Conservation (phyloP, 2,329 filamentous ascomycete genomes). For the Cladosporium oxysporum region DNA sequence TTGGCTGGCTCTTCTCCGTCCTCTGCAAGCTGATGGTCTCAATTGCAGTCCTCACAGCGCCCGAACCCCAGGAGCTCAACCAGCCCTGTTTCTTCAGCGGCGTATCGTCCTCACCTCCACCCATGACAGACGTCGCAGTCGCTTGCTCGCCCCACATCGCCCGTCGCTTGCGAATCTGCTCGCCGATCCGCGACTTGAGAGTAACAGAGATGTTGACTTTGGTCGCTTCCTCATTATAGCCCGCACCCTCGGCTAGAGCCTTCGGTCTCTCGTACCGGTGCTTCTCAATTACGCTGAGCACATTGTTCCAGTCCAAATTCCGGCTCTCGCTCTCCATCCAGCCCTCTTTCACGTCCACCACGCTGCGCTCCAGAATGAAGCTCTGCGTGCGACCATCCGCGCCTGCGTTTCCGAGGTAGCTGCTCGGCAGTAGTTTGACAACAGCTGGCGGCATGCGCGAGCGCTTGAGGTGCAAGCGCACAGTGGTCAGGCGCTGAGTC, state of each 20-base stretch:
- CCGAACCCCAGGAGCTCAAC: slow-evolving; percentile 65
- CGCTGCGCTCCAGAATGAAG: slow-evolving; percentile 78
- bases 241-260: slow-evolving; percentile 22
- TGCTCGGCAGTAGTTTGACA: slow-evolving; percentile 72
- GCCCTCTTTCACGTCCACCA: slow-evolving; percentile 76
- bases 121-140: slow-evolving; percentile 41
- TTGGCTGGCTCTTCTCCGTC: slow-evolving; percentile 74
- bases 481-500: slow-evolving; percentile 75
- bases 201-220: slow-evolving; percentile 73
- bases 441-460: slow-evolving; percentile 74
- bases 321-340: slow-evolving; percentile 81
- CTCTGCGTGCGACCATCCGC: slow-evolving; percentile 63
- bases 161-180: slow-evolving; percentile 62
- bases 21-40: slow-evolving; percentile 76
- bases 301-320: slow-evolving; percentile 80
- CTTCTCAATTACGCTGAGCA: slow-evolving; percentile 74
- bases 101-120: slow-evolving; percentile 50
- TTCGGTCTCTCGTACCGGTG: slow-evolving; percentile 66
- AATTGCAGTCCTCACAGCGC: slow-evolving; percentile 75
- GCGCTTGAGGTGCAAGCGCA: slow-evolving; percentile 79
- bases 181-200: slow-evolving; percentile 71
- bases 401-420: slow-evolving; percentile 59
- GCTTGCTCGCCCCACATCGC: slow-evolving; percentile 41
- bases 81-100: slow-evolving; percentile 53
- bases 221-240: slow-evolving; percentile 49